phyloP scores from a whole-genome alignment of 495 filamentous ascomycete species.

The Rostrohypoxylon terebratum region DNA sequence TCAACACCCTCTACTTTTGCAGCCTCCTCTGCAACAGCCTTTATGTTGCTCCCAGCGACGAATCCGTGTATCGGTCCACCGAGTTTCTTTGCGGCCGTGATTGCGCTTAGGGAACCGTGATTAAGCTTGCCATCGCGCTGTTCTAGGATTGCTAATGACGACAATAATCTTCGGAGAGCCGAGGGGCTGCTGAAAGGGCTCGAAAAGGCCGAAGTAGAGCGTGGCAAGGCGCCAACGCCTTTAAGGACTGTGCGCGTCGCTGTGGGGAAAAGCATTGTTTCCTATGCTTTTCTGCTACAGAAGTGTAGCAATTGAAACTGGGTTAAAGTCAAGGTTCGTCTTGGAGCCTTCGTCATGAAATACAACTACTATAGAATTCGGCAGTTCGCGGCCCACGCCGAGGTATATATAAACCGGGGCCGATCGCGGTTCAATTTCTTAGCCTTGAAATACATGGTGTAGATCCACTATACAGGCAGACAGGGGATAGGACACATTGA shows the following conservation, averaged over 20 bases:
- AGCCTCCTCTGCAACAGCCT: slow-evolving; percentile 84
- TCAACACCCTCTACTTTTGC: slow-evolving; percentile 90
- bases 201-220: slow-evolving; percentile 37
- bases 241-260: slow-evolving; percentile 43
- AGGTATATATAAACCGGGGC: slow-evolving; percentile 36
- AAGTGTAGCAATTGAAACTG: slow-evolving; percentile 16
- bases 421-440: slow-evolving; percentile 21
- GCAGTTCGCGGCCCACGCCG: slow-evolving; percentile 46
- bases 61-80: slow-evolving; percentile 89
- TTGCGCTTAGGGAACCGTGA: slow-evolving; percentile 81
- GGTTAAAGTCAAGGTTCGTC: background rate
- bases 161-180: slow-evolving; percentile 76
- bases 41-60: slow-evolving; percentile 84
- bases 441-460: background rate
- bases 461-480: background rate
- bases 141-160: slow-evolving; percentile 90
- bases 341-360: slow-evolving; percentile 13
- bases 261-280: slow-evolving; percentile 44
- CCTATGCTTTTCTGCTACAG: slow-evolving; percentile 3
- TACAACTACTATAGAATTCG: too few relatives aligned
- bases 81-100: slow-evolving; percentile 87
- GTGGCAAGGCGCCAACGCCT: slow-evolving; percentile 42
- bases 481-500: too few relatives aligned
- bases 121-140: slow-evolving; percentile 92
- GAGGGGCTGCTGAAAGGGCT: slow-evolving; percentile 51